Evolutionary conservation across 345 rosid genomes (phyloP).

Genomic region (Euphorbia tirucalli): DNA sequence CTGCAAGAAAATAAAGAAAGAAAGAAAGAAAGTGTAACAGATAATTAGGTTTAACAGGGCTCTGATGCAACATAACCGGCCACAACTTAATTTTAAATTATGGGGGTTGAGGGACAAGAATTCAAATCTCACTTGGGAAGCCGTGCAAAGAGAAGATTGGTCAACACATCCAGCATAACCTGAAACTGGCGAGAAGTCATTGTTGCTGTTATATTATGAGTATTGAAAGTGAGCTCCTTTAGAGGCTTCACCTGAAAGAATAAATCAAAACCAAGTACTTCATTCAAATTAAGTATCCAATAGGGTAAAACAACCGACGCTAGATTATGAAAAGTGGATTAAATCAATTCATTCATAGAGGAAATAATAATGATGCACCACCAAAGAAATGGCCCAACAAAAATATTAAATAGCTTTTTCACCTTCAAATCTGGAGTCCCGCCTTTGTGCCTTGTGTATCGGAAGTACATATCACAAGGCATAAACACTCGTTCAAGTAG

Average conservation of each 20-base stretch:
- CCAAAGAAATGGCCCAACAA: neutral
- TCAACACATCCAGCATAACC: constrained; percentile 95
- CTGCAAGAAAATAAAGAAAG: too few relatives aligned
- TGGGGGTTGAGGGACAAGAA: neutral
- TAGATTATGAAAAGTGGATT: neutral
- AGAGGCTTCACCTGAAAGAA: constrained; percentile 79
- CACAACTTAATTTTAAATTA: neutral
- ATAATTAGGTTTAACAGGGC: neutral
- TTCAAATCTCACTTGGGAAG: constrained; percentile 75
- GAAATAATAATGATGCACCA: neutral
- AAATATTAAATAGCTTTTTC: constrained; percentile 16
- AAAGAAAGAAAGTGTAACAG: neutral
- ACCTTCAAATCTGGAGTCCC: constrained; percentile 97
- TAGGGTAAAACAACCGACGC: neutral
- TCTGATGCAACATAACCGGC: neutral
- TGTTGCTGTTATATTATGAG: constrained; percentile 76
- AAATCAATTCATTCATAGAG: neutral
- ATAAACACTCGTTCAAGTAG: constrained; percentile 96
- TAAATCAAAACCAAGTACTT: constrained; percentile 19
- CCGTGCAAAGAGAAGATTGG: constrained; percentile 95
- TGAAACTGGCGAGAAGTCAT: constrained; percentile 99
- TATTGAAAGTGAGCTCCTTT: constrained; percentile 89
- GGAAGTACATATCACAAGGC: constrained; percentile 98
- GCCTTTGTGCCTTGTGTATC: constrained; percentile 95
- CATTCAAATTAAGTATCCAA: constrained; percentile 2